Base-by-base conservation (phyloP, 345 rosid genomes). In the Pugionium dolabratum region DNA sequence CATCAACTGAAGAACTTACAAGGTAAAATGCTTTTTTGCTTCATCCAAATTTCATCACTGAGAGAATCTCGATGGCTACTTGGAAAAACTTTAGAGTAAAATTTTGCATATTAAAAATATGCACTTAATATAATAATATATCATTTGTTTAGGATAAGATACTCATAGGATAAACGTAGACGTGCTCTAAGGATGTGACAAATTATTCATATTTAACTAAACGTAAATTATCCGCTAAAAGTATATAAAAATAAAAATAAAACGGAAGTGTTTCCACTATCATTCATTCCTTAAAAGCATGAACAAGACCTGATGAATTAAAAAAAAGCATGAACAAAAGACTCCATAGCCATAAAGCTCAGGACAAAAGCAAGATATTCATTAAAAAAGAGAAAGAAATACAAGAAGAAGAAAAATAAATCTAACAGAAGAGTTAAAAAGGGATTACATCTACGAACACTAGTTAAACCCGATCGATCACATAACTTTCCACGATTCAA, bases 401-500 rank as follows among this genome's bases (percentile, higher is more conserved):
- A 32, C 64, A 64, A 37, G 29, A 43, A 9, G 5, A 11, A 7
- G 6, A 40, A 31, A 8, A 8, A 28, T 31, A 55, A 29, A 42
- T 18, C 26, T 35, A 46, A 46, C 4, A 26, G 4, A 18, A 43
- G 9, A 42, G 35, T 31, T 34, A 35, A 29, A 39, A 10, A 57
- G 11, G 8, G 50, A 73, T 58, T 42, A 72, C 59, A 66, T 59
- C 67, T 59, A 59, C 62, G 45, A 46, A 60, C 28, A 34, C 51
- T 60, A 66, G 33, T 8, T 41, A 51, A 44, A 46, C 76, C 51
- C 59, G 66, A 79, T 65, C 4, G 5, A 67, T 73, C 46, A 73
- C 69, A 67, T 67, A 34, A 81, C 83, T 69, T 74, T 89, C 95
- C 98, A 88, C 29, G 98, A 93, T 57, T 90, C 98, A 2, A 93